phyloP scores from a whole-genome alignment of 768 basidiomycete species.

The Hirschioporus abietinus region DNA sequence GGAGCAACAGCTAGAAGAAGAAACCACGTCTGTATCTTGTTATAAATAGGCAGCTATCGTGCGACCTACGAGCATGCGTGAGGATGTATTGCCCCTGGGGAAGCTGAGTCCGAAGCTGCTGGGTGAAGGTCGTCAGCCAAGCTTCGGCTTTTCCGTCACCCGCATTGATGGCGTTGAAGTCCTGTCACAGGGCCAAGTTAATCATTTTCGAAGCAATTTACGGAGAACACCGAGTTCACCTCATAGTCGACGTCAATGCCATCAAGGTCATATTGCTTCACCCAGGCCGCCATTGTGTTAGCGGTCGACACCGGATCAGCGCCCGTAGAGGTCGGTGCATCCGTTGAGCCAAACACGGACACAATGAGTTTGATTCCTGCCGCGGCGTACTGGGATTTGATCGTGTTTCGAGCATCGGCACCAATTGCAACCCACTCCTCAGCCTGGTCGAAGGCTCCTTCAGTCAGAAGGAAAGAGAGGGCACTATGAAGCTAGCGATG shows the following conservation, averaged over 20 bases:
- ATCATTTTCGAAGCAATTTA: not conserved
- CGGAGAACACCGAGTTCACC: constrained; percentile 20
- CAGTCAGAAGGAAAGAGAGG: constrained; percentile 49
- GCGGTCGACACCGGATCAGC: constrained; percentile 61
- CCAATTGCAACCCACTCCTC: constrained; percentile 47
- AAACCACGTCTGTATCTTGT: not conserved
- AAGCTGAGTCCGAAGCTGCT: constrained; percentile 29
- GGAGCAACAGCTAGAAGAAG: constrained; percentile 36
- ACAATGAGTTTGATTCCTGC: constrained; percentile 61
- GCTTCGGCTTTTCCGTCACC: constrained; percentile 47
- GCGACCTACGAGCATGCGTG: constrained; percentile 30
- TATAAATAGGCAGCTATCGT: not conserved
- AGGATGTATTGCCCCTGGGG: constrained; percentile 29
- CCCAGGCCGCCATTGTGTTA: constrained; percentile 60
- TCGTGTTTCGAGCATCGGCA: constrained; percentile 36
- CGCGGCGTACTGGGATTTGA: constrained; percentile 48
- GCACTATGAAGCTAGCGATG: constrained; percentile 24
- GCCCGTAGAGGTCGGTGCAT: constrained; percentile 49
- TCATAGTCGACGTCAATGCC: constrained; percentile 77
- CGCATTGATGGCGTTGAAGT: constrained; percentile 54
- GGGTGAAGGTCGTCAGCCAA: constrained; percentile 34
- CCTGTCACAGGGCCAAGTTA: constrained; percentile 29
- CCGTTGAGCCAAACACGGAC: constrained; percentile 52
- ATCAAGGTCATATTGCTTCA: constrained; percentile 54
- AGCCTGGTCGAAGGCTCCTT: constrained; percentile 58